phyloP scores from a whole-genome alignment of 2,329 filamentous ascomycete genomes.

The Aspergillus sp. region DNA sequence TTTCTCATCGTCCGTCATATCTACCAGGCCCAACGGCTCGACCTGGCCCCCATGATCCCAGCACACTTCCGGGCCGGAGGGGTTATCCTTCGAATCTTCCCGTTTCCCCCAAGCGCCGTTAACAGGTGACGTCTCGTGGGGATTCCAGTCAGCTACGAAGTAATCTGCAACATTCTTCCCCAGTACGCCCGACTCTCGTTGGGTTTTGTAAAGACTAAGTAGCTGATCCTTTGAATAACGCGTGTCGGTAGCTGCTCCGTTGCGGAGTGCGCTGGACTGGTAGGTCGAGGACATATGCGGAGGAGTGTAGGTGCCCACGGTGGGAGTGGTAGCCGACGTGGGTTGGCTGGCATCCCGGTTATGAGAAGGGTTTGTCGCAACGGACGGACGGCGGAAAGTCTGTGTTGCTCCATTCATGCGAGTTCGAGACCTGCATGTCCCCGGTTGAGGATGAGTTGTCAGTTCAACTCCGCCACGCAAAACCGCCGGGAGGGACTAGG shows the following conservation, averaged over 20 bases:
- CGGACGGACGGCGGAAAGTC: slow-evolving; percentile 66
- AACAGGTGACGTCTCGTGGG: slow-evolving; percentile 65
- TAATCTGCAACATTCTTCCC: slow-evolving; percentile 66
- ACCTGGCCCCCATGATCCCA: slow-evolving; percentile 76
- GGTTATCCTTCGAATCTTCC: slow-evolving; percentile 70
- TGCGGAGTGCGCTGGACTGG: slow-evolving; percentile 50
- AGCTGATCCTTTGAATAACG: slow-evolving; percentile 80
- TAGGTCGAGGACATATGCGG: slow-evolving; percentile 60
- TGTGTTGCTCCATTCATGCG: slow-evolving; percentile 67
- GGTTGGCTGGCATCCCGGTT: slow-evolving; percentile 46
- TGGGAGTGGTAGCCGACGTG: slow-evolving; percentile 43
- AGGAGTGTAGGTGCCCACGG: slow-evolving; percentile 59
- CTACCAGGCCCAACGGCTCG: slow-evolving; percentile 70
- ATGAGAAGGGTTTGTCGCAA: slow-evolving; percentile 57
- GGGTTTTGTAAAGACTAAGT: slow-evolving; percentile 68
- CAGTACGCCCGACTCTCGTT: slow-evolving; percentile 56
- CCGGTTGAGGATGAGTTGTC: slow-evolving; percentile 1
- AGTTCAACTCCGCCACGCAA: slow-evolving; percentile 3
- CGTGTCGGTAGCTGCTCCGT: slow-evolving; percentile 56
- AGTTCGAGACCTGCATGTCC: slow-evolving; percentile 55
- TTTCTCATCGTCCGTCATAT: slow-evolving; percentile 69
- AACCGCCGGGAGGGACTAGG: slow-evolving; percentile 8
- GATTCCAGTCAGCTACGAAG: slow-evolving; percentile 77
- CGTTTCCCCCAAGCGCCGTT: slow-evolving; percentile 74
- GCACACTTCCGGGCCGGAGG: slow-evolving; percentile 84